Percentiles rank a stretch among this genome's conserved stretches.
Conservation (phyloP, 306 rosid genomes). For the Carpinus fangiana region DNA sequence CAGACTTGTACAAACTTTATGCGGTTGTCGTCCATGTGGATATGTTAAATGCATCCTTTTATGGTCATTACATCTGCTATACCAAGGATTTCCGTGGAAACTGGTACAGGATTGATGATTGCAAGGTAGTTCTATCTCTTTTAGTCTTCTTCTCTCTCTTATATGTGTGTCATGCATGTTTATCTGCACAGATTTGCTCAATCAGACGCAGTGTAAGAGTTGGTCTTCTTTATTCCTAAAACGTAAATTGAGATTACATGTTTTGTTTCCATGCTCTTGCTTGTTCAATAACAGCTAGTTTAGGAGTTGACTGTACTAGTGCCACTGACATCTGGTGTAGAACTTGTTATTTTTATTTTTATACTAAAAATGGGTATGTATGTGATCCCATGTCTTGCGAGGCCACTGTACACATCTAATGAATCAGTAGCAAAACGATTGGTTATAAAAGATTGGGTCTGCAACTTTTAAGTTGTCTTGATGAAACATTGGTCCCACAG, state of each 20-base stretch:
- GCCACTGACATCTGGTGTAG: conserved; percentile 3
- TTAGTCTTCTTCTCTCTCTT: not conserved
- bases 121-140: conserved; percentile 59
- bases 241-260: not conserved
- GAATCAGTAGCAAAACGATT: not conserved
- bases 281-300: not conserved
- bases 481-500: not conserved
- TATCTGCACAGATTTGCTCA: not conserved
- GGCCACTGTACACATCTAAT: not conserved
- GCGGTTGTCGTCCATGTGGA: conserved; percentile 95
- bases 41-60: conserved; percentile 93
- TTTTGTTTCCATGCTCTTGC: not conserved
- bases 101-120: conserved; percentile 86
- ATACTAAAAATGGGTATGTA: not conserved
- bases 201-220: not conserved
- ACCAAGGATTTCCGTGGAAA: conserved; percentile 74
- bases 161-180: not conserved
- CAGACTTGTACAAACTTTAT: conserved; percentile 73
- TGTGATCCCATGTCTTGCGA: not conserved
- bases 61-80: conserved; percentile 96
- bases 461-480: not conserved
- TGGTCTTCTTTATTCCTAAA: not conserved
- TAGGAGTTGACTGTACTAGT: not conserved
- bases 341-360: not conserved
- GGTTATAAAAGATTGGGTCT: not conserved